A percentile compares a stretch with the other conserved stretches of the same genome.
Conservation (phyloP, 139 green algal species). For the Closterium sp. region DNA sequence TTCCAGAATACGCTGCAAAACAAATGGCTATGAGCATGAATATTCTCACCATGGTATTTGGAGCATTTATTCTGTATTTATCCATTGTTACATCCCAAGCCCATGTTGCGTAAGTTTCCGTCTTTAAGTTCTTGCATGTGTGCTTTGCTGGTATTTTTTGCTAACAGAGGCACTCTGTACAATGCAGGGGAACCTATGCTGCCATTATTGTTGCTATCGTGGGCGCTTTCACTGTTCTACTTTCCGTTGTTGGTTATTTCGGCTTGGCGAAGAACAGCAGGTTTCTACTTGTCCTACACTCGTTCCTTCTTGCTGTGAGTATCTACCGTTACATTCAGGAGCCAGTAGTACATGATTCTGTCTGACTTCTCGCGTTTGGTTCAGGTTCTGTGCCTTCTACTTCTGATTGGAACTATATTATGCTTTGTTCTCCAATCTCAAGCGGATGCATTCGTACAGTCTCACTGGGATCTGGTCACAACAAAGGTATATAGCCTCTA, state of each 20-base stretch:
- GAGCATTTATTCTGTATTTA: slow-evolving; percentile 6
- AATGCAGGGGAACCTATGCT: slow-evolving; percentile 7
- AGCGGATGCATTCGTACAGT: neutral
- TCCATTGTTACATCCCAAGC: slow-evolving; percentile 6
- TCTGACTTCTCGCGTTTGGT: neutral
- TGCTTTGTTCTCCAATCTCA: neutral
- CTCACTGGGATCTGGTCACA: slow-evolving; percentile 6
- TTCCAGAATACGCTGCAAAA: neutral
- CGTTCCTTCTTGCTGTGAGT: neutral
- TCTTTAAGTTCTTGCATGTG: neutral
- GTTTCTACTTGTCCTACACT: neutral
- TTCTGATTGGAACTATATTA: neutral
- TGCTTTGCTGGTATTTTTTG: neutral
- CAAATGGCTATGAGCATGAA: slow-evolving; percentile 9
- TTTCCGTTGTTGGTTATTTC: neutral
- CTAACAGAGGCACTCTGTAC: neutral
- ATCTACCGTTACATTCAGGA: neutral
- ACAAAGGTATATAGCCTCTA: neutral
- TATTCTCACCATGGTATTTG: neutral
- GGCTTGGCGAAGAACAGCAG: neutral
- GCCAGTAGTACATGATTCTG: neutral
- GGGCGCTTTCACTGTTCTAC: neutral
- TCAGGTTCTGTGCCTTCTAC: neutral
- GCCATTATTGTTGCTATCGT: slow-evolving; percentile 4
- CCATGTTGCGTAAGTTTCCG: neutral